Conservation (phyloP, 2,329 filamentous ascomycete species). For the Fusarium sp. region DNA sequence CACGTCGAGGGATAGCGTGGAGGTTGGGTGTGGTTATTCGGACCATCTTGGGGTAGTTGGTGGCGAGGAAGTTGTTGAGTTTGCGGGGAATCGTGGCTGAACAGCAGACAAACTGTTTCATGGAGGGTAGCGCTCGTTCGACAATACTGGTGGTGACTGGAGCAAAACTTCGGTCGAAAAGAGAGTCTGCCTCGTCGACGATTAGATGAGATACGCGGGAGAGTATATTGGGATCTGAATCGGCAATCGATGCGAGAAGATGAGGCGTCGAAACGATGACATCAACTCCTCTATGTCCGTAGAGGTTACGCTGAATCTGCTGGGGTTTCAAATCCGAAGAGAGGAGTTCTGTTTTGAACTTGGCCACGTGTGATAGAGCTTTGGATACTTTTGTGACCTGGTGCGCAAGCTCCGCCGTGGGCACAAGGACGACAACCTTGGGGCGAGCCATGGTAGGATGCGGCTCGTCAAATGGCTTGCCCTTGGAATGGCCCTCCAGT, state of each 20-base stretch:
- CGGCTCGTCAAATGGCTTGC: conserved; percentile 72
- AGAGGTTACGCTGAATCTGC: conserved; percentile 85
- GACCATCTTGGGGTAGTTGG: conserved; percentile 81
- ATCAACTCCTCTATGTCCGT: conserved; percentile 82
- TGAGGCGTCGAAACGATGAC: conserved; percentile 89
- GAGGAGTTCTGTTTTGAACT: conserved; percentile 85
- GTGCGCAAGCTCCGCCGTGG: conserved; percentile 88
- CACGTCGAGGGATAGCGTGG: conserved; percentile 92
- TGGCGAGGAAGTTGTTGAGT: conserved; percentile 83
- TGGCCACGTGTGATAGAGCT: conserved; percentile 81
- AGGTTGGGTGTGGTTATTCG: conserved; percentile 94
- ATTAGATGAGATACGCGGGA: conserved; percentile 90
- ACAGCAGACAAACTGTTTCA: conserved; percentile 89
- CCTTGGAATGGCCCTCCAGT: conserved; percentile 60
- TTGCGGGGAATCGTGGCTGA: conserved; percentile 94
- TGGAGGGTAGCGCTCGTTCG: conserved; percentile 79
- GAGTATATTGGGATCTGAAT: conserved; percentile 89
- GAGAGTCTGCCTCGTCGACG: conserved; percentile 94
- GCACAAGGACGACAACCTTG: conserved; percentile 84
- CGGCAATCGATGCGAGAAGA: conserved; percentile 84
- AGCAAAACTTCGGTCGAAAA: conserved; percentile 92
- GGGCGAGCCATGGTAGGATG: conserved; percentile 81
- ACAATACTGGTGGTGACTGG: conserved; percentile 84
- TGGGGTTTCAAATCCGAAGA: conserved; percentile 79
- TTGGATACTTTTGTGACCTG: conserved; percentile 88